These are phyloP conservation scores for Erodium trifolium DNA, from an alignment of 441 rosid species.

Conservation along the genomic window DNA sequence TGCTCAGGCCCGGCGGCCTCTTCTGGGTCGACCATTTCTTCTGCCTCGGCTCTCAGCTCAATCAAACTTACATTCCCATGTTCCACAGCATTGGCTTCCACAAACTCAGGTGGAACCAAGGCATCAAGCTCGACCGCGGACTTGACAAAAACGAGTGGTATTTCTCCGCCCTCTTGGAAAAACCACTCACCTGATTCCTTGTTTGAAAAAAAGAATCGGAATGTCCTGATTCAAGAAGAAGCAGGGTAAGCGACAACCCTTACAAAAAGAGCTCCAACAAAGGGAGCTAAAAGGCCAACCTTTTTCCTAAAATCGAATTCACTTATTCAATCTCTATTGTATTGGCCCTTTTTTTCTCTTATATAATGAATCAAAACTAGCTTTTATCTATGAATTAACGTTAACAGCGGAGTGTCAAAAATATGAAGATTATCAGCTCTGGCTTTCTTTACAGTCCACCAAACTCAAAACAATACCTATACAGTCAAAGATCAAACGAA, in stretches of 20 bases:
- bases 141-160: conserved; percentile 34
- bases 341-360: too few relatives aligned
- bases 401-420: not conserved
- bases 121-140: conserved; percentile 36
- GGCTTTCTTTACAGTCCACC: not conserved
- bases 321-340: too few relatives aligned
- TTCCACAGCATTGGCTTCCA: conserved; percentile 34
- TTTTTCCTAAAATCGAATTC: too few relatives aligned
- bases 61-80: conserved; percentile 36
- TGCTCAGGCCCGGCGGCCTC: conserved; percentile 48
- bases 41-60: conserved; percentile 41
- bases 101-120: conserved; percentile 38
- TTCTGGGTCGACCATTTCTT: conserved; percentile 53
- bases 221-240: too few relatives aligned
- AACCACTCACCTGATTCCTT: conserved; percentile 29
- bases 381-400: too few relatives aligned
- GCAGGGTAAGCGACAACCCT: too few relatives aligned
- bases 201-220: too few relatives aligned
- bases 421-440: not conserved
- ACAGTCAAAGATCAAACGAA: not conserved
- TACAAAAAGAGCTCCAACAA: too few relatives aligned
- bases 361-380: too few relatives aligned
- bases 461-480: not conserved
- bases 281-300: too few relatives aligned
- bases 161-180: conserved; percentile 44